Evolutionary conservation across 1,284 basidiomycete genomes (phyloP).

Genomic region (Athelia psychrophila): DNA sequence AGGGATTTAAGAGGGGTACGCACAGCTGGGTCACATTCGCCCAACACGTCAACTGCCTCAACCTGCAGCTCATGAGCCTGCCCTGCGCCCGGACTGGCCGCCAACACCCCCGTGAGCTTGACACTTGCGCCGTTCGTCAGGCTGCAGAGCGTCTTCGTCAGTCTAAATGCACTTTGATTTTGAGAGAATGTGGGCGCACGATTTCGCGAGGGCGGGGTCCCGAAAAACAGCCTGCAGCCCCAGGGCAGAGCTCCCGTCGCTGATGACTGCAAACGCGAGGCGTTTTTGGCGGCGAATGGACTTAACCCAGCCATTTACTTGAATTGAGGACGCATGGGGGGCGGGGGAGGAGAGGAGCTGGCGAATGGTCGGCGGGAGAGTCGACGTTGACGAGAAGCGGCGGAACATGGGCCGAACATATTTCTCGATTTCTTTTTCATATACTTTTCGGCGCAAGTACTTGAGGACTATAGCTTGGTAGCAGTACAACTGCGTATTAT

Average conservation of each 20-base stretch:
- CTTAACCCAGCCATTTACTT: conserved; percentile 79
- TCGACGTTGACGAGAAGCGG: background rate
- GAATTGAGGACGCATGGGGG: conserved; percentile 14
- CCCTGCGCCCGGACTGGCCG: conserved; percentile 62
- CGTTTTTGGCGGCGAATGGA: conserved; percentile 85
- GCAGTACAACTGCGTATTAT: too few species aligned
- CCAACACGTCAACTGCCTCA: conserved; percentile 61
- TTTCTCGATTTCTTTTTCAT: too few species aligned
- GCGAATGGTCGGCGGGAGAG: conserved; percentile 51
- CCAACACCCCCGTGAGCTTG: conserved; percentile 61
- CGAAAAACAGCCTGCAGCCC: conserved; percentile 80
- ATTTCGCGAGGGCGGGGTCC: conserved; percentile 38
- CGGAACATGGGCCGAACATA: too few species aligned
- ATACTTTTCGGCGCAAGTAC: too few species aligned
- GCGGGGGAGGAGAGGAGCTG: conserved; percentile 43
- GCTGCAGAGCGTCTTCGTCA: conserved; percentile 27
- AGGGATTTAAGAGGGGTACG: conserved; percentile 16
- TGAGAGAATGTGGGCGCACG: conserved; percentile 26
- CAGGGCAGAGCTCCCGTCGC: conserved; percentile 71
- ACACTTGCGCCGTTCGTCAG: conserved; percentile 77
- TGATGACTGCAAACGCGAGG: conserved; percentile 79
- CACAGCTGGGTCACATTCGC: conserved; percentile 75
- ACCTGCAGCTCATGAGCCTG: conserved; percentile 80
- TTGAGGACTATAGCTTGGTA: too few species aligned
- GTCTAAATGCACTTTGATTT: too few species aligned